Base-by-base conservation (phyloP, 495 filamentous ascomycete genomes). In the Penicillium chermesinum region DNA sequence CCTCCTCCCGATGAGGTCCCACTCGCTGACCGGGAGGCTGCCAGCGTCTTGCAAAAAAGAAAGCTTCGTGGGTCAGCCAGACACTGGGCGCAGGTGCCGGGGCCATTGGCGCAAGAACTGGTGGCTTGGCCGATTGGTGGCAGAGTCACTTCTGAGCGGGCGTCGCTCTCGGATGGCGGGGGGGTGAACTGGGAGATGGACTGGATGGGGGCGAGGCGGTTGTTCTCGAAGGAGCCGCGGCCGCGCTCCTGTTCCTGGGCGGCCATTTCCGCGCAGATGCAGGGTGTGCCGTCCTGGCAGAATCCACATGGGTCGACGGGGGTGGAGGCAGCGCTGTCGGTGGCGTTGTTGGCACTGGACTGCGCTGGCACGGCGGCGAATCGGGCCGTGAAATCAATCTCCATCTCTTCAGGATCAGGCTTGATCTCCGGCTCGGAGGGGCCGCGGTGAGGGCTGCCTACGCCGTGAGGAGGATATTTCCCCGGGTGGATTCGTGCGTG, bases 41-140 rank as follows among this genome's bases (percentile, higher is more conserved):
- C 88, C 15, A 94, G 77, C 27, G 83, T 86, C 55, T 87, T 87
- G 69, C 89, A 95, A 73, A 95, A 95, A 49, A 91, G 78, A 12
- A 84, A 87, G 18, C 88, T 87, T 52, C 80, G 81, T 1, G 89
- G 86, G 62, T 93, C 86, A 6, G 79, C 73, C 25, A 81, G 77
- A 59, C 89, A 95, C 63, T 91, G 86, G 3, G 81, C 76, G 58
- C 89, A 95, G 17, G 85, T 86, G 9, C 89, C 89, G 1, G 89
- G 89, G 0, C 87, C 82, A 48, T 85, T 84, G 44, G 76, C 74
- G 50, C 85, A 86, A 46, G 80, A 64, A 32, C 74, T 72, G 21
- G 71, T 73, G 8, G 72, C 69, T 54, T 73, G 62, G 50, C 57
- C 64, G 52, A 72, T 63, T 12, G 72, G 55, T 16, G 66, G 69